A percentile compares a stretch with the other conserved stretches of the same genome.
Evolutionary conservation across 108 stramenopile genomes (phyloP).

Genomic region (Nitzschia inconspicua): DNA sequence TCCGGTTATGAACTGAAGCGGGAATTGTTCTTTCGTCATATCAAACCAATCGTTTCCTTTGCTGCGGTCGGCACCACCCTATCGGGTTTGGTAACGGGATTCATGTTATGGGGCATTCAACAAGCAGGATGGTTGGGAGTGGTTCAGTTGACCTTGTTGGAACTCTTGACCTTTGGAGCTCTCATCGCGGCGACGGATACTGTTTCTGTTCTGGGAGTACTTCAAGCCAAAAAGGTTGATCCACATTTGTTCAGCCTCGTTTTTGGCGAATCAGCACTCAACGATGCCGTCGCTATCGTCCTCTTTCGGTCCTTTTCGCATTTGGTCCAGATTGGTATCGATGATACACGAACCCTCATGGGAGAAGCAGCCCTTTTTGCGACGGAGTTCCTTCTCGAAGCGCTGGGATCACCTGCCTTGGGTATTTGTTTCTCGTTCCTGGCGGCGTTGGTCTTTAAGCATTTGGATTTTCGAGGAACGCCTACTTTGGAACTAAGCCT

Average conservation of each 20-base stretch:
- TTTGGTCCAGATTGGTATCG: conserved; percentile 2
- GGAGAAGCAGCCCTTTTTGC: conserved; percentile 15
- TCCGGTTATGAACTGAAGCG: conserved; percentile 63
- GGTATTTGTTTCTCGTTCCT: conserved; percentile 50
- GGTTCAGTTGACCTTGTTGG: conserved; percentile 48
- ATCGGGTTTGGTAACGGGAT: conserved; percentile 45
- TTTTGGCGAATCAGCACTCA: conserved; percentile 84
- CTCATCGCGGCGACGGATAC: conserved; percentile 85
- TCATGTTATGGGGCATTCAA: conserved; percentile 31
- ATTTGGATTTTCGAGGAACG: conserved; percentile 33
- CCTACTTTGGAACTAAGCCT: conserved; percentile 50
- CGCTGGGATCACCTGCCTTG: conserved; percentile 50
- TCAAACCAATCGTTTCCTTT: conserved; percentile 56
- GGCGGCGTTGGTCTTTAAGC: conserved; percentile 57
- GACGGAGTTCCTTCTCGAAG: conserved; percentile 48
- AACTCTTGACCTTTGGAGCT: conserved; percentile 69
- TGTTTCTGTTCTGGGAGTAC: conserved; percentile 65
- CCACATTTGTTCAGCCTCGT: conserved; percentile 75
- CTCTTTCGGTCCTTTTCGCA: conserved; percentile 52
- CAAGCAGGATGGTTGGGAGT: conserved; percentile 18
- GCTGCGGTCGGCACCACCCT: conserved; percentile 69
- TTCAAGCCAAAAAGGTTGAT: conserved; percentile 68
- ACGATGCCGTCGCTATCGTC: conserved; percentile 84
- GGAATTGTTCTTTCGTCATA: conserved; percentile 62
- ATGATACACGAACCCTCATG: background rate